Evolutionary conservation across 1,284 basidiomycete genomes (phyloP).

Genomic region (Kalmanozyma brasiliensis): DNA sequence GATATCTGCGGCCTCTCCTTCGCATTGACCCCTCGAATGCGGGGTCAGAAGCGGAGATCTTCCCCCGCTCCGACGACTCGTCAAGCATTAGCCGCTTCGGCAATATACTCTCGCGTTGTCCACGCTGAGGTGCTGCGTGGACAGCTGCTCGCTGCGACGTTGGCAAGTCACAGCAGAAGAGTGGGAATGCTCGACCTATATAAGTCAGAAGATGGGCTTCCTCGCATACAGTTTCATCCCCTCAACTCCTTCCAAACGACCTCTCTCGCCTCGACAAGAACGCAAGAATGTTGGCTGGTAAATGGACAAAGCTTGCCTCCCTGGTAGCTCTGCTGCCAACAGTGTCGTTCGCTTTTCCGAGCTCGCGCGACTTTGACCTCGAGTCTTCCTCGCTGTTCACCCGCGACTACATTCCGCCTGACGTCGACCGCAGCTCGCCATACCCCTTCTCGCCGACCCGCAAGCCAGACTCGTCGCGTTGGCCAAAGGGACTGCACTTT

Average conservation of each 20-base stretch:
- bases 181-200: too few species aligned
- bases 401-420: conserved; percentile 93
- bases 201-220: too few species aligned
- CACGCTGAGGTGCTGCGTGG: too few species aligned
- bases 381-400: conserved; percentile 94
- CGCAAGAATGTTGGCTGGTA: conserved; percentile 26
- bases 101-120: too few species aligned
- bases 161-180: too few species aligned
- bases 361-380: conserved; percentile 66
- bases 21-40: conserved; percentile 10
- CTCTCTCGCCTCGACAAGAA: background rate
- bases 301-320: conserved; percentile 24
- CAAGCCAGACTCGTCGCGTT: conserved; percentile 18
- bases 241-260: too few species aligned
- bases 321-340: conserved; percentile 20
- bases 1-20: background rate
- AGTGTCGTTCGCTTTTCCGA: conserved; percentile 20
- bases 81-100: too few species aligned
- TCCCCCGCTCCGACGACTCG: too few species aligned
- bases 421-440: conserved; percentile 20
- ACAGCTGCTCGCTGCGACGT: too few species aligned
- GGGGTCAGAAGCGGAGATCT: conserved; percentile 5
- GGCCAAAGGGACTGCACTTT: conserved; percentile 42
- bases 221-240: too few species aligned
- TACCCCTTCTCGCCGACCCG: conserved; percentile 13